Percentiles rank a stretch among this genome's conserved stretches.
phyloP scores from a whole-genome alignment of 1,139 yeast genomes.

The Magnusiomyces fungicola region DNA sequence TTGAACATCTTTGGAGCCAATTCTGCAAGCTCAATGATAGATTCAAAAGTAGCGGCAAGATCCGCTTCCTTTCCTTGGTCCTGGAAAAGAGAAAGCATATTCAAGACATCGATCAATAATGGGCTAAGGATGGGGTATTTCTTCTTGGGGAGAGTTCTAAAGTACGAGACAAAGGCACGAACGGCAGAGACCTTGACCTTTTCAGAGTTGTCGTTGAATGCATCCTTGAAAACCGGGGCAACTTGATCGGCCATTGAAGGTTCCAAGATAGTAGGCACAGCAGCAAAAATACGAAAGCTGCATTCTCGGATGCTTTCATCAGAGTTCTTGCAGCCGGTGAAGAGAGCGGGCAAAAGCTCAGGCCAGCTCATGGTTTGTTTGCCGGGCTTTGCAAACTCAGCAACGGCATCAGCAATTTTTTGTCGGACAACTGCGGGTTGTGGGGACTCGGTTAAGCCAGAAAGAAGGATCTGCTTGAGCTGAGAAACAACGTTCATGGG shows the following conservation, averaged over 20 bases:
- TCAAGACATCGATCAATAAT: slow-evolving; percentile 72
- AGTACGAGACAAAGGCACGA: slow-evolving; percentile 85
- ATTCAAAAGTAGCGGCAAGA: slow-evolving; percentile 78
- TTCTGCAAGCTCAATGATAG: slow-evolving; percentile 82
- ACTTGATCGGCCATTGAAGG: slow-evolving; percentile 39
- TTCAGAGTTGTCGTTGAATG: slow-evolving; percentile 72
- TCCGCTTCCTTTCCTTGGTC: slow-evolving; percentile 73
- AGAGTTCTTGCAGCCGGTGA: slow-evolving; percentile 55
- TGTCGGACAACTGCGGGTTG: slow-evolving; percentile 74
- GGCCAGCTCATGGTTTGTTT: slow-evolving; percentile 46
- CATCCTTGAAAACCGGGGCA: slow-evolving; percentile 65
- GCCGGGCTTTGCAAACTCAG: slow-evolving; percentile 61
- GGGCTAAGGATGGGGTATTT: slow-evolving; percentile 73
- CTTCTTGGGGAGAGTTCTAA: slow-evolving; percentile 69
- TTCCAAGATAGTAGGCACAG: slow-evolving; percentile 74
- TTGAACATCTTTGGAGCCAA: slow-evolving; percentile 92
- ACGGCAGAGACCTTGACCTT: slow-evolving; percentile 88
- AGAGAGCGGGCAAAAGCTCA: slow-evolving; percentile 65
- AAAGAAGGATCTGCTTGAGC: slow-evolving; percentile 57
- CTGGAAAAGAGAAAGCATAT: slow-evolving; percentile 78
- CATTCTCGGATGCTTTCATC: slow-evolving; percentile 81
- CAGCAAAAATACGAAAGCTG: slow-evolving; percentile 79
- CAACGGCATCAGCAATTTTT: slow-evolving; percentile 87
- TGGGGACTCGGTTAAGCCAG: slow-evolving; percentile 56
- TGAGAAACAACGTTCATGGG: slow-evolving; percentile 52